phyloP scores from a whole-genome alignment of 805 yeast species.

The Huiozyma sinensis region DNA sequence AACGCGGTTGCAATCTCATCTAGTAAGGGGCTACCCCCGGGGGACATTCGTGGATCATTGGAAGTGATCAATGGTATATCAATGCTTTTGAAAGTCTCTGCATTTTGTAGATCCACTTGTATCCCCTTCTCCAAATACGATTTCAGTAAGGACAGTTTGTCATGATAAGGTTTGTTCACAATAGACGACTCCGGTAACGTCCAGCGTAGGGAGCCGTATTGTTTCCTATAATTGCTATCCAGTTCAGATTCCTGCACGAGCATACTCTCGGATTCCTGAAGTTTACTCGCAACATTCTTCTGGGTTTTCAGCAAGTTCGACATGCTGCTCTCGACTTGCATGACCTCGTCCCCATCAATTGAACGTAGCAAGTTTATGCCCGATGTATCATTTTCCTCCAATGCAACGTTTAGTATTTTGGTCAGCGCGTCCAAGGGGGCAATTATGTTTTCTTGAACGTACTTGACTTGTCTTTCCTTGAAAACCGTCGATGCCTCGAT shows the following conservation, averaged over 20 bases:
- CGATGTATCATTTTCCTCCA: neutral
- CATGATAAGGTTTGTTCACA: slow-evolving; percentile 31
- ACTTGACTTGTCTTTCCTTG: slow-evolving; percentile 51
- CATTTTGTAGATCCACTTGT: slow-evolving; percentile 48
- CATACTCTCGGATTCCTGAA: slow-evolving; percentile 37
- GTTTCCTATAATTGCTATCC: slow-evolving; percentile 40
- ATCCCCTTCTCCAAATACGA: slow-evolving; percentile 46
- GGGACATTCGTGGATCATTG: slow-evolving; percentile 23
- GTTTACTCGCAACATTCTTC: slow-evolving; percentile 31
- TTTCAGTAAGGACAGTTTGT: slow-evolving; percentile 35
- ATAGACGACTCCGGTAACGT: slow-evolving; percentile 35
- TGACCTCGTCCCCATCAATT: slow-evolving; percentile 33
- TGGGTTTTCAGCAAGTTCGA: slow-evolving; percentile 10
- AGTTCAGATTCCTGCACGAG: slow-evolving; percentile 43
- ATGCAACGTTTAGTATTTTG: slow-evolving; percentile 31
- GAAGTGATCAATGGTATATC: slow-evolving; percentile 33
- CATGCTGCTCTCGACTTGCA: slow-evolving; percentile 30
- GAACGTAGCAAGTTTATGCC: neutral
- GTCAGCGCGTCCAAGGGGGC: slow-evolving; percentile 41
- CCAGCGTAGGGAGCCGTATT: slow-evolving; percentile 50
- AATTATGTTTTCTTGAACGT: slow-evolving; percentile 35
- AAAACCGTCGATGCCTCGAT: slow-evolving; percentile 59
- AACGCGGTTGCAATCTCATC: slow-evolving; percentile 28
- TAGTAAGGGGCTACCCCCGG: slow-evolving; percentile 11
- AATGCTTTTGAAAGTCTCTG: slow-evolving; percentile 37